Evolutionary conservation across 2,329 filamentous ascomycete species (phyloP).

Genomic region (Phyllosticta ampelicida): DNA sequence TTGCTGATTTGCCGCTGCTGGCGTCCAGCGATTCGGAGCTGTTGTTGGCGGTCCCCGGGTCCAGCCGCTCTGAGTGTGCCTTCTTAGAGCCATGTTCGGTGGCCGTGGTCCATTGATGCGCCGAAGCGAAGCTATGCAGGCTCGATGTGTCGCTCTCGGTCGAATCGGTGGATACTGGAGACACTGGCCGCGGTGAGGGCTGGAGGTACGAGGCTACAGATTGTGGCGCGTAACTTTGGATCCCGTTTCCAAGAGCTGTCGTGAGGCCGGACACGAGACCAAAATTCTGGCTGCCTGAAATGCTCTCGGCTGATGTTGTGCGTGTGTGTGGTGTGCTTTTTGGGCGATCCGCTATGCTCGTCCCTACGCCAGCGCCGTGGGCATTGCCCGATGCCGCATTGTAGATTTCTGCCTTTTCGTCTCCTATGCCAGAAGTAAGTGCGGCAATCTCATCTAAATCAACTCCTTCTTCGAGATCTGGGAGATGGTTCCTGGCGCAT

Average conservation of each 20-base stretch:
- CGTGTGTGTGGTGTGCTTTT: not conserved
- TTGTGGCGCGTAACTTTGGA: slow-evolving; percentile 9
- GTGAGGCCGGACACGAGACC: slow-evolving; percentile 1
- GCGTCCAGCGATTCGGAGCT: slow-evolving; percentile 9
- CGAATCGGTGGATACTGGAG: slow-evolving; percentile 21
- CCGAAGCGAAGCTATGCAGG: slow-evolving; percentile 30
- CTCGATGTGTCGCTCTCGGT: slow-evolving; percentile 11
- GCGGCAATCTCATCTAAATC: not conserved
- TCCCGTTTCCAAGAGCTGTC: slow-evolving; percentile 1
- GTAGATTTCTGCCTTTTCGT: slow-evolving; percentile 10
- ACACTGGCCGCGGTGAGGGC: slow-evolving; percentile 10
- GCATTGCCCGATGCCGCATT: slow-evolving; percentile 25
- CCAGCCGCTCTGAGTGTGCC: not conserved
- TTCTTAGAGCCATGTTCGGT: slow-evolving; percentile 14
- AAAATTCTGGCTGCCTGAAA: slow-evolving; percentile 13
- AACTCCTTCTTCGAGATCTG: slow-evolving; percentile 23
- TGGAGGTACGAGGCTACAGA: slow-evolving; percentile 8
- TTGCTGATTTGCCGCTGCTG: slow-evolving; percentile 1
- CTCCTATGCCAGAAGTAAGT: not conserved
- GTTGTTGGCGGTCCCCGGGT: not conserved
- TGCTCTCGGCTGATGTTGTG: not conserved
- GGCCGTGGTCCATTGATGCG: slow-evolving; percentile 31
- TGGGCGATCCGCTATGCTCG: slow-evolving; percentile 20
- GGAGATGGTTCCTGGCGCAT: slow-evolving; percentile 37
- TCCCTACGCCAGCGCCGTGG: slow-evolving; percentile 26